These are phyloP conservation scores for Monosporozyma unispora DNA, from an alignment of 805 yeast species.

Conservation along the genomic window DNA sequence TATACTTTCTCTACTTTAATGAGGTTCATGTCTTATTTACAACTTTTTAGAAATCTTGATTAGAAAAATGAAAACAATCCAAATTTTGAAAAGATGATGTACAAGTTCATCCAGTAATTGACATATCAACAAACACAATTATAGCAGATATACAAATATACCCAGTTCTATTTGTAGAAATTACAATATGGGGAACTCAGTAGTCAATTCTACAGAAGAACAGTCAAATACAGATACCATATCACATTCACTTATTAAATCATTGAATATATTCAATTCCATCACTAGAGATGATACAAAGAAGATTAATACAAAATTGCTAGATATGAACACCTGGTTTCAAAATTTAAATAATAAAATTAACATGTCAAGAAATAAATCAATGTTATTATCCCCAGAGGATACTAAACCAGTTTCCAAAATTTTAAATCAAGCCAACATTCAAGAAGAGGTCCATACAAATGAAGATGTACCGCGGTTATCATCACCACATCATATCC, in stretches of 20 bases:
- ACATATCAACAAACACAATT: background rate
- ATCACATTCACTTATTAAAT: conserved; percentile 27
- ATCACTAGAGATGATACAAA: conserved; percentile 12
- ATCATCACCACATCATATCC: background rate
- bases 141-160: no score
- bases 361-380: background rate
- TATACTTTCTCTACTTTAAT: background rate
- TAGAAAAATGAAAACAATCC: background rate
- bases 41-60: background rate
- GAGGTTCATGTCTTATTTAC: background rate
- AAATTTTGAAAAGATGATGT: background rate
- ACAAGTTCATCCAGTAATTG: background rate
- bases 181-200: conserved; percentile 12
- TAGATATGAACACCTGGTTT: conserved; percentile 19
- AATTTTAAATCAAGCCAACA: background rate
- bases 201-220: conserved; percentile 22
- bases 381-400: background rate
- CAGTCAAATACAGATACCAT: conserved; percentile 20
- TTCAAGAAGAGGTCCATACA: background rate
- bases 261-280: conserved; percentile 15
- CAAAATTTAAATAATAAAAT: background rate
- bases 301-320: conserved; percentile 12
- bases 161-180: no score
- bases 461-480: background rate
- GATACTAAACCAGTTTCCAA: background rate